These are phyloP conservation scores for Kluyveromyces sp. DNA, from an alignment of 1,139 yeast genomes.

Conservation along the genomic window DNA sequence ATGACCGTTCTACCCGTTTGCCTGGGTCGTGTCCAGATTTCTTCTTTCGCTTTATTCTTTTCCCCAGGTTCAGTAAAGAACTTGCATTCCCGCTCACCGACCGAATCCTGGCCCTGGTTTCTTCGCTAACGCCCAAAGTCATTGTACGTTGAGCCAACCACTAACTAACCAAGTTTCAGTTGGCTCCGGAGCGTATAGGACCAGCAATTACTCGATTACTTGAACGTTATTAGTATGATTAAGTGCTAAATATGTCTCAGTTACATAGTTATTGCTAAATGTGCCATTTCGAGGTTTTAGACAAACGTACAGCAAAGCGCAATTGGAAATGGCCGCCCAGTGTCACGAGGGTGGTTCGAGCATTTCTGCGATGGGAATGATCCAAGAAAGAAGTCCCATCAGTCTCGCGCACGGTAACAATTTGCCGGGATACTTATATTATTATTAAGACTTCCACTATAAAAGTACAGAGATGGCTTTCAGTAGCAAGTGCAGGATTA, in stretches of 20 bases:
- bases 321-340: too few relatives aligned
- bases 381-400: not conserved
- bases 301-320: too few relatives aligned
- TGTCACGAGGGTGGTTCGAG: too few relatives aligned
- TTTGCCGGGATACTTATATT: not conserved
- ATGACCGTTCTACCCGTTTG: not conserved
- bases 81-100: conserved; percentile 5
- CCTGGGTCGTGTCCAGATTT: not conserved
- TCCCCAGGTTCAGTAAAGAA: not conserved
- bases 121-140: not conserved
- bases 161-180: not conserved
- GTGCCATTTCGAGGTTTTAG: too few relatives aligned
- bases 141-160: not conserved
- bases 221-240: too few relatives aligned
- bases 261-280: not conserved
- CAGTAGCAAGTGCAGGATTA: too few relatives aligned
- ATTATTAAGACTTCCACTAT: not conserved
- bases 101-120: conserved; percentile 1
- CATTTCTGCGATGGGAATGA: too few relatives aligned
- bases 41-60: not conserved
- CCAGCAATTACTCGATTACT: too few relatives aligned
- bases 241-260: not conserved
- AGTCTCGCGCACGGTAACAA: not conserved
- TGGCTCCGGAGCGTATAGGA: not conserved
- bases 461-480: not conserved